A percentile compares a stretch with the other conserved stretches of the same genome.
These are phyloP conservation scores for Zymoseptoria brevis DNA, from an alignment of 2,329 filamentous ascomycete species.

Conservation along the genomic window DNA sequence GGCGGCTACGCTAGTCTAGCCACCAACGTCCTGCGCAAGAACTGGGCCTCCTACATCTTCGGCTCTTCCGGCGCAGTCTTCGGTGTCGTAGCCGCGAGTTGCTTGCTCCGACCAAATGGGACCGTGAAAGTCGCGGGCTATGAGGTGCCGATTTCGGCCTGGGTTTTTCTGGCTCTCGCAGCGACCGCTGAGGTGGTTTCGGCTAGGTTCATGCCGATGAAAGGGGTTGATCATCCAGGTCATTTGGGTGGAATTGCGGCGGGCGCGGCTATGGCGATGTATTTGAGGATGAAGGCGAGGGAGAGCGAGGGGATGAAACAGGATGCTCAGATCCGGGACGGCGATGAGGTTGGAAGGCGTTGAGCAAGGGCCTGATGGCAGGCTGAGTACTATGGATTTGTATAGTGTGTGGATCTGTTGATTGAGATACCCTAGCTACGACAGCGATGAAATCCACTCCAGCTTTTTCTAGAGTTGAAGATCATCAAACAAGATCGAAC, in stretches of 20 bases:
- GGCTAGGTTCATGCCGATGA: slow-evolving; percentile 17
- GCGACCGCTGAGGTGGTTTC: slow-evolving; percentile 20
- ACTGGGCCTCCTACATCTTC: slow-evolving; percentile 45
- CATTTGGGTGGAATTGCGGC: slow-evolving; percentile 29
- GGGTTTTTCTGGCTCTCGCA: slow-evolving; percentile 34
- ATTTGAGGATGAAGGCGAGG: slow-evolving; percentile 1
- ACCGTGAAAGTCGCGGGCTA: slow-evolving; percentile 23
- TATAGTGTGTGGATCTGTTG: neutral
- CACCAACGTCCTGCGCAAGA: slow-evolving; percentile 36
- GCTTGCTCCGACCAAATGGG: slow-evolving; percentile 33
- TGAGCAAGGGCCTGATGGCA: neutral
- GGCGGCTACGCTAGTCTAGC: slow-evolving; percentile 53
- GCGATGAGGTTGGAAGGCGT: neutral
- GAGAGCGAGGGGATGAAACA: neutral
- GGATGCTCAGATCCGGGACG: neutral
- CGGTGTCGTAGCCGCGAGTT: slow-evolving; percentile 53
- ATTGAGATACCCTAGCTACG: neutral
- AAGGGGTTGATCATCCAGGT: slow-evolving; percentile 28
- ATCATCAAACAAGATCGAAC: neutral
- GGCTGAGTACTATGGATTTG: neutral
- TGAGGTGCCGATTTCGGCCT: slow-evolving; percentile 28
- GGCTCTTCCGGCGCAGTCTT: slow-evolving; percentile 61
- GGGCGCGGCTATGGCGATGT: slow-evolving; percentile 8
- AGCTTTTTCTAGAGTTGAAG: neutral
- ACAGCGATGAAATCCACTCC: neutral